Base-by-base conservation (phyloP, 2,329 filamentous ascomycete species). In the Aspergillus sojae region DNA sequence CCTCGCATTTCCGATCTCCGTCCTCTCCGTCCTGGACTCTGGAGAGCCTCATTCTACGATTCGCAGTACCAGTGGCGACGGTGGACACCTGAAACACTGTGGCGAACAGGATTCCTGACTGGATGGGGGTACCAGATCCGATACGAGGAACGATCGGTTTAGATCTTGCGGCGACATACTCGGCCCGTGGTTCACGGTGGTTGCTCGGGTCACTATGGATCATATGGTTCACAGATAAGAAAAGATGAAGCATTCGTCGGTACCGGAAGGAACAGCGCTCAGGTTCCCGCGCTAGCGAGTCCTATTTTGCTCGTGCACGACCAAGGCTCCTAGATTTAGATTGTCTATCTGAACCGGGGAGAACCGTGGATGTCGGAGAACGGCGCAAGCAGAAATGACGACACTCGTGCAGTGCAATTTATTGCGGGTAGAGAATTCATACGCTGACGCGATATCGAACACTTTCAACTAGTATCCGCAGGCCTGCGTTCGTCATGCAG, bases 51-150 rank as follows among this genome's bases (percentile, higher is more conserved):
- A 55, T 9, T 55, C 19, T 39, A 3, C 52, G 14, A 55, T 55
- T 55, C 52, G 52, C 52, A 39, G 32, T 55, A 39, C 52, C 52
- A 55, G 52, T 12, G 52, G 23, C 16, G 30, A 23, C 52, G 2
- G 52, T 36, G 52, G 52, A 36, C n/a, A 54, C 30, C 21, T 54
- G 52, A 54, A 55, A 55, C 52, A 39, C n/a, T 6, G 21, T 53
- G 50, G 30, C 28, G 14, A 28, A 21, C n/a, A n/a, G 34, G 11
- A 16, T 32, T 9, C 16, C 16, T 34, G 30, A 53, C 14, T 21
- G 28, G 23, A 52, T 52, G 26, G 50, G 34, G 34, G 5, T 5
- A 11, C 28, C 30, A 54, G 52, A 54, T 36, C 52, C 28, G 30
- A 34, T 36, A 54, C 52, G n/a, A 54, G 21, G 19, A n/a, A 14